These are phyloP conservation scores for Tilletiopsis washingtonensis DNA, from an alignment of 1,284 basidiomycete genomes.

Conservation along the genomic window DNA sequence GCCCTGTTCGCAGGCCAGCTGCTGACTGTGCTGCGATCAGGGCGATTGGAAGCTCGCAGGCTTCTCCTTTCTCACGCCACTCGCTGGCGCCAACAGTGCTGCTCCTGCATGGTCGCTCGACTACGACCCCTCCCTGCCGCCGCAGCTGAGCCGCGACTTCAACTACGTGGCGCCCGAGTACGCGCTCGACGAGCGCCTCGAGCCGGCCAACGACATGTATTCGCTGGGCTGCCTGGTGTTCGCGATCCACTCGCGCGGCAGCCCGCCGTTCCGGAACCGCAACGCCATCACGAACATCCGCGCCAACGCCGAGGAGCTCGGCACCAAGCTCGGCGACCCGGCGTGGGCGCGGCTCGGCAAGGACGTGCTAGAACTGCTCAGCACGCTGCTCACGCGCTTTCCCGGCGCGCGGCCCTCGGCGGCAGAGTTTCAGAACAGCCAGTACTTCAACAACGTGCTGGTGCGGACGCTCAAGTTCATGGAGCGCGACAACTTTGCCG, in stretches of 20 bases:
- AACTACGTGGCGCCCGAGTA: slow-evolving; percentile 95
- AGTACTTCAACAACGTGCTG: slow-evolving; percentile 89
- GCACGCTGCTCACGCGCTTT: slow-evolving; percentile 57
- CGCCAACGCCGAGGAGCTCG: slow-evolving; percentile 60
- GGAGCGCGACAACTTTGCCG: slow-evolving; percentile 87
- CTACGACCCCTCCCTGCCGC: slow-evolving; percentile 69
- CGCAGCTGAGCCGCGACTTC: slow-evolving; percentile 80
- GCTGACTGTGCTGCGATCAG: slow-evolving; percentile 35
- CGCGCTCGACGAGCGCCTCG: slow-evolving; percentile 75
- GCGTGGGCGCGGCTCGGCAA: slow-evolving; percentile 28
- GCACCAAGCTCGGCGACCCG: slow-evolving; percentile 14
- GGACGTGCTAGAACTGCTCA: slow-evolving; percentile 33
- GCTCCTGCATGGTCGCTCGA: slow-evolving; percentile 77
- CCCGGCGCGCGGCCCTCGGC: slow-evolving; percentile 67
- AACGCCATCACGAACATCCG: slow-evolving; percentile 71
- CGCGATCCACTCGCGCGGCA: slow-evolving; percentile 69
- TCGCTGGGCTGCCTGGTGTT: slow-evolving; percentile 80
- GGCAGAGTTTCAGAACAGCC: slow-evolving; percentile 65
- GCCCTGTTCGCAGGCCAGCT: too few species aligned
- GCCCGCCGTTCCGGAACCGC: slow-evolving; percentile 78
- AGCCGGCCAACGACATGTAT: slow-evolving; percentile 87
- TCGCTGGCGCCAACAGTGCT: slow-evolving; percentile 63
- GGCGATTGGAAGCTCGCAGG: slow-evolving; percentile 98
- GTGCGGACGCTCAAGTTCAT: slow-evolving; percentile 95
- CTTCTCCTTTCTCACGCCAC: slow-evolving; percentile 69